Evolutionary conservation across 306 rosid species (phyloP).

Genomic region (Mucuna pruriens): DNA sequence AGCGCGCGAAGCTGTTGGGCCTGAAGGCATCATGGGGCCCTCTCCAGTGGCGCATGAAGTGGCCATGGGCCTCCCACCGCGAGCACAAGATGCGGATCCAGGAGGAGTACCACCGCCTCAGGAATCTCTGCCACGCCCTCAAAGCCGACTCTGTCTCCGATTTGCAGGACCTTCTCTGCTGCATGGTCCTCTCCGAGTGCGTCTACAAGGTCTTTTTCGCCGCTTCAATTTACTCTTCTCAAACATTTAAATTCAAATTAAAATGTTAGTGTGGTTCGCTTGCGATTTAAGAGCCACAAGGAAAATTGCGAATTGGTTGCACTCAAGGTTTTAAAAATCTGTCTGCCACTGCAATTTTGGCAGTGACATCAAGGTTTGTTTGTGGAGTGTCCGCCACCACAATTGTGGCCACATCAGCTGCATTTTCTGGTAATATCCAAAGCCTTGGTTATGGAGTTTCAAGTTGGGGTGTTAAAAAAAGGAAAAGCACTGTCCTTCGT

Average conservation of each 20-base stretch:
- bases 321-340: no score
- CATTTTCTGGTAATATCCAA: no score
- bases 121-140: slow-evolving; percentile 68
- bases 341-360: no score
- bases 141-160: slow-evolving; percentile 81
- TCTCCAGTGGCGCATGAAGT: slow-evolving; percentile 83
- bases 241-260: background rate
- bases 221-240: no score
- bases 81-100: slow-evolving; percentile 79
- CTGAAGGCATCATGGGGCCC: slow-evolving; percentile 89
- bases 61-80: slow-evolving; percentile 74
- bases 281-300: no score
- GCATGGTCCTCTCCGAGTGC: slow-evolving; percentile 96
- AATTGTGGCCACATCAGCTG: no score
- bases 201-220: slow-evolving; percentile 83
- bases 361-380: background rate
- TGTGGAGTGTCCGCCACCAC: no score
- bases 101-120: slow-evolving; percentile 72
- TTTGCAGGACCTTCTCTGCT: slow-evolving; percentile 86
- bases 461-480: background rate
- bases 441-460: no score
- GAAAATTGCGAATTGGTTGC: no score
- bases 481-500: background rate
- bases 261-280: background rate
- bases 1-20: slow-evolving; percentile 54